Conservation (phyloP, 2,329 filamentous ascomycete species). For the Epichloe bromicola region DNA sequence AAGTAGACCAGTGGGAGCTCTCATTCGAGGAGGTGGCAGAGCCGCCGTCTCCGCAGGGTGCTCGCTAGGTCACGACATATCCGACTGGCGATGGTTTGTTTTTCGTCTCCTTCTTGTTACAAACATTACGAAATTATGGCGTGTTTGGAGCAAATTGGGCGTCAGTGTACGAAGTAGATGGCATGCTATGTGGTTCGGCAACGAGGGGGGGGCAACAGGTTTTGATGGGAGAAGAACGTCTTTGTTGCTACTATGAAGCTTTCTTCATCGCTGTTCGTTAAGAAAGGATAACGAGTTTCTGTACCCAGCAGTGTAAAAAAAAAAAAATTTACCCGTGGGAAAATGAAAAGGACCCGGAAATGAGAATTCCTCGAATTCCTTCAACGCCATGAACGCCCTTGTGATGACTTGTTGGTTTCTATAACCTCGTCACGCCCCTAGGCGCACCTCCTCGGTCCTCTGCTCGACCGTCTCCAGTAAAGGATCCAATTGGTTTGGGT, state of each 20-base stretch:
- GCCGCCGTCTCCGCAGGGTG: conserved; percentile 39
- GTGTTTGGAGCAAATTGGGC: background rate
- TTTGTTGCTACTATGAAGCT: no score
- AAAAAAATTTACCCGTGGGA: background rate
- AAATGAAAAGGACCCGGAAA: background rate
- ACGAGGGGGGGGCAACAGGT: no score
- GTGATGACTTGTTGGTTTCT: background rate
- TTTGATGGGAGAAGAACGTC: no score
- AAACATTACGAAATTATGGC: background rate
- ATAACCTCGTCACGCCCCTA: conserved; percentile 3
- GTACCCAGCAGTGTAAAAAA: background rate
- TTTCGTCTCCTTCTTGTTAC: background rate
- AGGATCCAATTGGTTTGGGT: conserved; percentile 62
- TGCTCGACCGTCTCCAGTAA: conserved; percentile 60
- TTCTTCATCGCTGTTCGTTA: no score
- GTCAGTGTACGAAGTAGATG: background rate
- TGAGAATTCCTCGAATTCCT: background rate
- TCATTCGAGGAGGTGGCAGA: conserved; percentile 52
- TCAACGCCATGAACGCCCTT: background rate
- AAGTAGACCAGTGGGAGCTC: conserved; percentile 57
- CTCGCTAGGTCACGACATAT: conserved; percentile 22
- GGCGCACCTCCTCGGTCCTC: conserved; percentile 37
- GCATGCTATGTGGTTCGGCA: no score
- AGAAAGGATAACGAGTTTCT: no score
- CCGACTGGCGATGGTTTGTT: background rate